Conservation (phyloP, 768 basidiomycete species). For the Mycena metata region DNA sequence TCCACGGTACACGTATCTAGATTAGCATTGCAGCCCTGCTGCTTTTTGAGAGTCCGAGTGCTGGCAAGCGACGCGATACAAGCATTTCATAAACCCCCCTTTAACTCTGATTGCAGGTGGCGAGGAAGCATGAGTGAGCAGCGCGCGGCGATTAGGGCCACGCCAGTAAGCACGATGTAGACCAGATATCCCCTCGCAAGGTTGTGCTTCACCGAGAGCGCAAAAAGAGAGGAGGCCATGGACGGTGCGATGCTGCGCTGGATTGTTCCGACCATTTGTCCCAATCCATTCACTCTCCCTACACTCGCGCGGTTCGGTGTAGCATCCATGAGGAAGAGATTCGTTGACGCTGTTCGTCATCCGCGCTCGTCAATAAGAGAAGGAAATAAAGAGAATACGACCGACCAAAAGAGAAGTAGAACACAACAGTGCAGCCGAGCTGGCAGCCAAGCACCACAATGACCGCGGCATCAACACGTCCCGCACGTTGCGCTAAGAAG, state of each 20-base stretch:
- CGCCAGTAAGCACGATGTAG: not conserved
- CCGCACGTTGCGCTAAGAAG: conserved; percentile 50
- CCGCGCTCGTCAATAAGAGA: not conserved
- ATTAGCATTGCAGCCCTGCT: too few relatives aligned
- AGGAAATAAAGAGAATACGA: not conserved
- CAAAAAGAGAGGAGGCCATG: conserved; percentile 24
- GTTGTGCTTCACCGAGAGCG: conserved; percentile 14
- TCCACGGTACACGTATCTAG: too few relatives aligned
- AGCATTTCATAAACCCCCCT: not conserved
- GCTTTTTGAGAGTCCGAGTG: too few relatives aligned
- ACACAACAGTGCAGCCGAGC: conserved; percentile 38
- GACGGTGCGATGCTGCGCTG: conserved; percentile 12
- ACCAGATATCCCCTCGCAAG: conserved; percentile 3
- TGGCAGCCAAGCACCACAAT: conserved; percentile 51
- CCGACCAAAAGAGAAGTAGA: conserved; percentile 4
- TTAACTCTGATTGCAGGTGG: not conserved
- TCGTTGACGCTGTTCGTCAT: not conserved
- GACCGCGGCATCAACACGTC: conserved; percentile 50
- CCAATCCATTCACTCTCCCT: conserved; percentile 6
- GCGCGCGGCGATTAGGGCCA: not conserved
- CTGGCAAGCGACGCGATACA: too few relatives aligned
- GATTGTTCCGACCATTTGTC: conserved; percentile 2
- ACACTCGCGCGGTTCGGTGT: conserved; percentile 8
- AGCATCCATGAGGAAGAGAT: conserved; percentile 15
- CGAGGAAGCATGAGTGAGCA: conserved; percentile 5